A percentile compares a stretch with the other conserved stretches of the same genome.
phyloP scores from a whole-genome alignment of 73 alveolate genomes.

The Diophrys sp. region DNA sequence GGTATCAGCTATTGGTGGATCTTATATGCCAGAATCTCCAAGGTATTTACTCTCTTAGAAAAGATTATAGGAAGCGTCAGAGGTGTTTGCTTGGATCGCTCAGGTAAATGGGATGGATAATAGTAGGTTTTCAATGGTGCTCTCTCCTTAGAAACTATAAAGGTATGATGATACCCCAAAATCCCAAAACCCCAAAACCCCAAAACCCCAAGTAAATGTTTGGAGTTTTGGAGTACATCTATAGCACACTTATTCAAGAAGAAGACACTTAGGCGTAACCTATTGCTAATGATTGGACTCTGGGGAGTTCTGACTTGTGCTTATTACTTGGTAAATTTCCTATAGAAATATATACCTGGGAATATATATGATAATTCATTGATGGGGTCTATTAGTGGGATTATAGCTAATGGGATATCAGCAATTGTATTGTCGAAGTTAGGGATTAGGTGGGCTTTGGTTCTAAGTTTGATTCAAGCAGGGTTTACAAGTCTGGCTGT shows the following conservation, averaged over 20 bases:
- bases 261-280: conserved; percentile 9
- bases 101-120: not conserved
- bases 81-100: not conserved
- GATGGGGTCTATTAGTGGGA: conserved; percentile 39
- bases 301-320: conserved; percentile 29
- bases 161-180: not conserved
- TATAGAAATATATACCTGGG: conserved; percentile 52
- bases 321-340: conserved; percentile 54
- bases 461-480: conserved; percentile 22
- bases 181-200: not conserved
- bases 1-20: not conserved
- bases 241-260: conserved; percentile 1
- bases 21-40: conserved; percentile 38
- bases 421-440: conserved; percentile 19
- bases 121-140: conserved; percentile 11
- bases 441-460: conserved; percentile 36
- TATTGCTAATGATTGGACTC: conserved; percentile 14
- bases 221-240: too few relatives aligned
- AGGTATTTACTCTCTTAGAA: conserved; percentile 4
- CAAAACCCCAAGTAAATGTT: too few relatives aligned
- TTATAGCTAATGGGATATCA: conserved; percentile 32
- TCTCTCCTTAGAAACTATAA: not conserved
- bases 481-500: conserved; percentile 22
- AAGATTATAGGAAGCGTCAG: conserved; percentile 13
- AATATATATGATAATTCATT: conserved; percentile 31